A percentile compares a stretch with the other conserved stretches of the same genome.
phyloP scores from a whole-genome alignment of 208 protist species.

The Leishmania mexicana region DNA sequence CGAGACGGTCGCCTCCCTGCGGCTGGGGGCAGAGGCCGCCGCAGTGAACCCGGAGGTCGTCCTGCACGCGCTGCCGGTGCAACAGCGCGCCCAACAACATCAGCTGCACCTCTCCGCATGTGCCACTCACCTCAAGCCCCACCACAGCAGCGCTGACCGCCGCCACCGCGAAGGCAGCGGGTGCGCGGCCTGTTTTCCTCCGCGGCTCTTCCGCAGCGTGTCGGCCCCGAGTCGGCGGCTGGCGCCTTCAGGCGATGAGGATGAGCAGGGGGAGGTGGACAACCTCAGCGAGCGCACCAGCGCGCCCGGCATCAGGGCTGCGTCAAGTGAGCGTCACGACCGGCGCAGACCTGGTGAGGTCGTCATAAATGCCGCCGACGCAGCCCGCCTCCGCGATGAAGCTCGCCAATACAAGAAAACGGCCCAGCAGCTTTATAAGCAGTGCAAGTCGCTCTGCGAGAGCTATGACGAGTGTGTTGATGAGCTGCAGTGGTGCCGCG shows the following conservation, averaged over 20 bases:
- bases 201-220: conserved; percentile 20
- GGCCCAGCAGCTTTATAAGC: conserved; percentile 51
- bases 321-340: not conserved
- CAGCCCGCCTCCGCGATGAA: conserved; percentile 16
- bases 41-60: conserved; percentile 39
- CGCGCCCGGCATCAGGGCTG: not conserved
- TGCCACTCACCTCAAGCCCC: not conserved
- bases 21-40: conserved; percentile 71
- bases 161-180: not conserved
- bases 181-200: not conserved
- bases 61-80: conserved; percentile 33
- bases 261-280: not conserved
- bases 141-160: not conserved
- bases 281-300: not conserved
- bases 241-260: not conserved
- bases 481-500: conserved; percentile 36
- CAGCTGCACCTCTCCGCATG: not conserved
- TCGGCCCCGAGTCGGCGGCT: conserved; percentile 20
- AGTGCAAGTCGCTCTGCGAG: conserved; percentile 59
- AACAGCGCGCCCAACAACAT: conserved; percentile 23
- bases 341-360: conserved; percentile 17
- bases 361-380: not conserved
- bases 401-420: conserved; percentile 46
- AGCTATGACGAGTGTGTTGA: conserved; percentile 68
- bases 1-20: conserved; percentile 74